phyloP scores from a whole-genome alignment of 2,329 filamentous ascomycete species.

The Ophiocordyceps australis region DNA sequence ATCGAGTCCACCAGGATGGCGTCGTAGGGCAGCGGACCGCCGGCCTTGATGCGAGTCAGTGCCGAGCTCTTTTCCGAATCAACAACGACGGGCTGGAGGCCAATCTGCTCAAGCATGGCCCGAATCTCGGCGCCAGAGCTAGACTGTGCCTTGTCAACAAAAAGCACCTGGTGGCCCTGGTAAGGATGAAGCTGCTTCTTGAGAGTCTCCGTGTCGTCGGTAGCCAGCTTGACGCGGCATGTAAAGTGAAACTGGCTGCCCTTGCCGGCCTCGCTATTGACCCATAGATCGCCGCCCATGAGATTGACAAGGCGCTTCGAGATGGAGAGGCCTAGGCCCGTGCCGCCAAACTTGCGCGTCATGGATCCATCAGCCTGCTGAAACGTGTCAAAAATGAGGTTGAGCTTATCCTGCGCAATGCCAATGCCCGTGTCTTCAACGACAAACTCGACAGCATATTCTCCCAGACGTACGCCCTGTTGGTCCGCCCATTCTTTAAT shows the following conservation, averaged over 20 bases:
- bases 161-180: slow-evolving; percentile 78
- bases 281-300: slow-evolving; percentile 95
- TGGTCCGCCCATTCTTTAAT: slow-evolving; percentile 53
- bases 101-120: slow-evolving; percentile 59
- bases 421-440: slow-evolving; percentile 95
- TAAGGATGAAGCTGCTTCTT: slow-evolving; percentile 79
- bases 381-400: slow-evolving; percentile 97
- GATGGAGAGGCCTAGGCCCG: slow-evolving; percentile 83
- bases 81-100: slow-evolving; percentile 71
- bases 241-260: slow-evolving; percentile 96
- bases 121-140: slow-evolving; percentile 59
- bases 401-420: slow-evolving; percentile 86
- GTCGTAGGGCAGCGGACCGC: slow-evolving; percentile 58
- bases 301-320: slow-evolving; percentile 88
- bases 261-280: slow-evolving; percentile 77
- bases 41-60: slow-evolving; percentile 31
- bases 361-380: slow-evolving; percentile 96
- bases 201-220: slow-evolving; percentile 60
- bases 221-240: slow-evolving; percentile 71
- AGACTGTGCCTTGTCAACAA: slow-evolving; percentile 82
- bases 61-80: slow-evolving; percentile 51
- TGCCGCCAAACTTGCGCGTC: slow-evolving; percentile 89
- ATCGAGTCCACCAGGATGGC: slow-evolving; percentile 93
- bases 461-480: slow-evolving; percentile 45
- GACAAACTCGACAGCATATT: slow-evolving; percentile 90